These are phyloP conservation scores for Pulveroboletus sp. DNA, from an alignment of 768 basidiomycete genomes.

Conservation along the genomic window DNA sequence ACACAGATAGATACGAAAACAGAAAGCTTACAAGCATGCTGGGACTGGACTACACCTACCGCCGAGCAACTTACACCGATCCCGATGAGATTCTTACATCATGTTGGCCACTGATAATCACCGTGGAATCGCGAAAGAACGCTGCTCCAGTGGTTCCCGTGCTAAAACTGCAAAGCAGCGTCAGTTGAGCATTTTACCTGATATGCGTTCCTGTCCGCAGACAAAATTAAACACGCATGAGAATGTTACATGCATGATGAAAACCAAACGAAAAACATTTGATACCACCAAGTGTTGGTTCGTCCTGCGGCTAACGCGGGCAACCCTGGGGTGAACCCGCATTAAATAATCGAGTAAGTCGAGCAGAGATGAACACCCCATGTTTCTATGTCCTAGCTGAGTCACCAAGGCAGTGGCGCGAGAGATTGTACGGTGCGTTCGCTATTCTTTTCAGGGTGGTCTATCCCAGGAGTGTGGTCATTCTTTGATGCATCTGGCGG, in stretches of 20 bases:
- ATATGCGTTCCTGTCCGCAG: too few species aligned
- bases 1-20: neutral
- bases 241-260: conserved; percentile 46
- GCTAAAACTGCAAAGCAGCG: conserved; percentile 36
- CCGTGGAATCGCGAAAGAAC: conserved; percentile 43
- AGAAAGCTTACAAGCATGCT: conserved; percentile 35
- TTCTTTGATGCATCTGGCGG: too few species aligned
- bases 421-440: conserved; percentile 11
- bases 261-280: conserved; percentile 53
- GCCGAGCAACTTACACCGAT: neutral
- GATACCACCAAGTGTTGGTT: conserved; percentile 40
- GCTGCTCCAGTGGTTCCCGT: conserved; percentile 51
- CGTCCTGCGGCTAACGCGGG: conserved; percentile 37
- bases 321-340: conserved; percentile 29
- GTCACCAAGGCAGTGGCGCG: conserved; percentile 28
- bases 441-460: neutral
- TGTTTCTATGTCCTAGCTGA: conserved; percentile 39
- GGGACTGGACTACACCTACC: conserved; percentile 34
- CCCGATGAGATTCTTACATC: conserved; percentile 30
- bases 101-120: conserved; percentile 43
- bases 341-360: neutral
- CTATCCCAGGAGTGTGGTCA: too few species aligned
- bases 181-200: neutral
- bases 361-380: conserved; percentile 27
- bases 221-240: conserved; percentile 36